Percentiles rank a stretch among this genome's conserved stretches.
Conservation (phyloP, 352 stramenopile species). For the Pythium coloratum region DNA sequence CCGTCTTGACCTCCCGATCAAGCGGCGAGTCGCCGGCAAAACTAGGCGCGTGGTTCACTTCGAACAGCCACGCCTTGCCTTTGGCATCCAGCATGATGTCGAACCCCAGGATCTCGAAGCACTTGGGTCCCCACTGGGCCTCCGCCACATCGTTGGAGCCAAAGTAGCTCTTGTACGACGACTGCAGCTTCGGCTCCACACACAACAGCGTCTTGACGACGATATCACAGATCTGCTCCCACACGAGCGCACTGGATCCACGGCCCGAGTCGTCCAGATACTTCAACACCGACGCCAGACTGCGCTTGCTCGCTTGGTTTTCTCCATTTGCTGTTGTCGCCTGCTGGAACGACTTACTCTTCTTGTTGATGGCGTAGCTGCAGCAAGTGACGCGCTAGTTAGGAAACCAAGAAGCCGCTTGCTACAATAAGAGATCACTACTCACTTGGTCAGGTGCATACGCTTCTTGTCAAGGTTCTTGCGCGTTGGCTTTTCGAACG, state of each 20-base stretch:
- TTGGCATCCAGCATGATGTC: conserved; percentile 45
- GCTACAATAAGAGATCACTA: not conserved
- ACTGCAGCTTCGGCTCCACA: conserved; percentile 37
- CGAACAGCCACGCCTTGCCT: conserved; percentile 44
- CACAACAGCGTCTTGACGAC: conserved; percentile 48
- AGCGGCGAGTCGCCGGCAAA: conserved; percentile 44
- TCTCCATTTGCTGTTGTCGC: conserved; percentile 20
- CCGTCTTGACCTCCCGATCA: conserved; percentile 39
- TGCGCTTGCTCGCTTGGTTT: conserved; percentile 40
- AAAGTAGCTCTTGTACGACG: conserved; percentile 49
- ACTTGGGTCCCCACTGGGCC: conserved; percentile 35
- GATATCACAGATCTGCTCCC: conserved; percentile 41
- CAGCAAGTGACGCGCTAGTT: not conserved
- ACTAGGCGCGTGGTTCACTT: conserved; percentile 51
- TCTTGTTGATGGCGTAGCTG: conserved; percentile 55
- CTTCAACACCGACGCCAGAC: conserved; percentile 35
- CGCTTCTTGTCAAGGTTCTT: conserved; percentile 42
- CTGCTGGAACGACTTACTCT: conserved; percentile 38
- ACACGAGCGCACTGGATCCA: conserved; percentile 30
- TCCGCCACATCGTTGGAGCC: conserved; percentile 26
- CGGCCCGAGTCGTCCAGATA: conserved; percentile 28
- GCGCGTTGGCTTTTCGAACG: conserved; percentile 38
- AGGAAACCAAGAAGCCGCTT: not conserved
- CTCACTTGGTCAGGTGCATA: conserved; percentile 54
- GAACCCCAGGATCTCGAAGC: conserved; percentile 51